Percentiles rank a stretch among this genome's conserved stretches.
These are phyloP conservation scores for Irpex sp. DNA, from an alignment of 1,284 basidiomycete genomes.

Conservation along the genomic window DNA sequence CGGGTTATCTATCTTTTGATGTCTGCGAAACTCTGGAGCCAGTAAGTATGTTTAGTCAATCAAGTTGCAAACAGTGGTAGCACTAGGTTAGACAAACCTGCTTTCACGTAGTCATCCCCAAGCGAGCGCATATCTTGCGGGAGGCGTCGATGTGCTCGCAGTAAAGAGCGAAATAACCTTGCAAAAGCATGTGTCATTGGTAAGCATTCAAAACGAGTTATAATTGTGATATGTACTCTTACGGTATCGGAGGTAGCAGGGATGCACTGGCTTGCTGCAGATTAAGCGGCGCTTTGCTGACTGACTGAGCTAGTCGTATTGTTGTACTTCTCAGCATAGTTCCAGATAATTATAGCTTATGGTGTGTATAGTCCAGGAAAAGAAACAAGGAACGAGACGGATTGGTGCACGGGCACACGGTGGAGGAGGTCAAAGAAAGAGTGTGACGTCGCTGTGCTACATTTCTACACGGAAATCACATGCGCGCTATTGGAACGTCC, in stretches of 20 bases:
- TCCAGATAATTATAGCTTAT: neutral
- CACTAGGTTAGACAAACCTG: slow-evolving; percentile 42
- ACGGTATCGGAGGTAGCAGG: slow-evolving; percentile 83
- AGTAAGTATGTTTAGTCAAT: neutral
- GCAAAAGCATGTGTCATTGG: neutral
- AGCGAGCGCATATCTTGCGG: slow-evolving; percentile 81
- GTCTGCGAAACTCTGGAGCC: slow-evolving; percentile 75
- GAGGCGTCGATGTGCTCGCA: slow-evolving; percentile 76
- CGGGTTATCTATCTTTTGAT: slow-evolving; percentile 78
- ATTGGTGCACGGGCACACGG: neutral
- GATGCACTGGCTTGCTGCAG: slow-evolving; percentile 64
- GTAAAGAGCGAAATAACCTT: slow-evolving; percentile 78
- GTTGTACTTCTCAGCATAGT: slow-evolving; percentile 43
- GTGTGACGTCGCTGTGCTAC: neutral
- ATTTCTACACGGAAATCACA: neutral
- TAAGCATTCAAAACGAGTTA: neutral
- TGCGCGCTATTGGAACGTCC: neutral
- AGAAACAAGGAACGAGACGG: neutral
- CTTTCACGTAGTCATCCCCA: slow-evolving; percentile 87
- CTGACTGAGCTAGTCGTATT: slow-evolving; percentile 59
- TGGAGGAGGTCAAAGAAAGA: neutral
- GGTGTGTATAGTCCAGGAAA: neutral
- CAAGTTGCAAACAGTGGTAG: neutral
- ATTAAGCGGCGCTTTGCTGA: slow-evolving; percentile 59
- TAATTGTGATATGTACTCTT: slow-evolving; percentile 22